A percentile compares a stretch with the other conserved stretches of the same genome.
Conservation (phyloP, 495 filamentous ascomycete genomes). For the Neurospora sp. region DNA sequence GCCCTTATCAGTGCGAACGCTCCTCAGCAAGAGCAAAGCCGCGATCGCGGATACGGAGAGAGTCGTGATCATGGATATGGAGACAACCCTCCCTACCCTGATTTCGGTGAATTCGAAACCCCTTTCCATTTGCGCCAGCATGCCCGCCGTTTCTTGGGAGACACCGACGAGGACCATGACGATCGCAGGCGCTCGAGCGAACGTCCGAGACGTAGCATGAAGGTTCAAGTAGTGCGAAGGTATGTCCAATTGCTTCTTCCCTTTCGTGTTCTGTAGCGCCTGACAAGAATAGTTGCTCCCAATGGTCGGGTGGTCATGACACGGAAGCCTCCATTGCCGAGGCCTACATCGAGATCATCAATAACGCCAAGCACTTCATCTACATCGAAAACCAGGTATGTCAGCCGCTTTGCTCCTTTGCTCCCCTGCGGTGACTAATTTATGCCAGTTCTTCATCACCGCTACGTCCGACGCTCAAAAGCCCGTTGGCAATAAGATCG, state of each 20-base stretch:
- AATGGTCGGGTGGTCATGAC: conserved; percentile 61
- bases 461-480: conserved; percentile 66
- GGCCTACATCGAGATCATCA: conserved; percentile 77
- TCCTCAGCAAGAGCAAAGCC: background rate
- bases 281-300: conserved; percentile 39
- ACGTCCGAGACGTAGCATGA: conserved; percentile 7
- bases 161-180: conserved; percentile 10
- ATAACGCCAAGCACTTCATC: conserved; percentile 70
- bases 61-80: background rate
- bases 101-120: background rate
- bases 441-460: conserved; percentile 75
- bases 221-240: conserved; percentile 37
- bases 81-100: background rate
- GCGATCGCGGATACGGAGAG: background rate
- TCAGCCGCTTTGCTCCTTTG: background rate
- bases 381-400: conserved; percentile 86
- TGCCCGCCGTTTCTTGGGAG: conserved; percentile 21
- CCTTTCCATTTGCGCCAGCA: background rate
- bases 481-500: conserved; percentile 80
- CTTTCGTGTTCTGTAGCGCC: background rate
- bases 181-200: background rate
- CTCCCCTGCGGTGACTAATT: background rate
- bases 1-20: background rate
- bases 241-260: conserved; percentile 8
- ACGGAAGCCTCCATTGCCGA: conserved; percentile 82